A percentile compares a stretch with the other conserved stretches of the same genome.
Conservation (phyloP, 768 basidiomycete genomes). For the Russula sp. region DNA sequence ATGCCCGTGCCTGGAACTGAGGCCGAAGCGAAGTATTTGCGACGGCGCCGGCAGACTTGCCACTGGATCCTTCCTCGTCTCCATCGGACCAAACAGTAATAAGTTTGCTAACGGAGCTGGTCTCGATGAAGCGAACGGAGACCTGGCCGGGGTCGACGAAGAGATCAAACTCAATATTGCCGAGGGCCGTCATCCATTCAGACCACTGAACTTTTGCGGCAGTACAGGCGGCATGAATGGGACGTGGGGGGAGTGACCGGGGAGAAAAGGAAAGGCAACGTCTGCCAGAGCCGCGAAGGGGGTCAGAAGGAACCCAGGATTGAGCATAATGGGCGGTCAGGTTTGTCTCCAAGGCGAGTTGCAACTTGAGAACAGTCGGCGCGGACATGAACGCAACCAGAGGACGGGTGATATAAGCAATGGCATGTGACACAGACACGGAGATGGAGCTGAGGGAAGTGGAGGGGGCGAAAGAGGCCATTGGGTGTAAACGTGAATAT, state of each 20-base stretch:
- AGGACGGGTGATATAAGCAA: slow-evolving; percentile 66
- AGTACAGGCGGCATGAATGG: slow-evolving; percentile 65
- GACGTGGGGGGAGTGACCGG: slow-evolving; percentile 58
- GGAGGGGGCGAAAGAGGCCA: slow-evolving; percentile 26
- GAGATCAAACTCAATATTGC: slow-evolving; percentile 67
- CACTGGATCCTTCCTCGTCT: slow-evolving; percentile 29
- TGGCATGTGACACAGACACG: slow-evolving; percentile 64
- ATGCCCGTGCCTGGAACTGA: slow-evolving; percentile 25
- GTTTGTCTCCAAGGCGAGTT: slow-evolving; percentile 66
- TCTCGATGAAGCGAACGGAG: slow-evolving; percentile 52
- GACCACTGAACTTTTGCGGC: slow-evolving; percentile 71
- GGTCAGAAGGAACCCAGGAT: slow-evolving; percentile 59
- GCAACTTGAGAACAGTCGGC: slow-evolving; percentile 60
- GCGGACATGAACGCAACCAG: slow-evolving; percentile 53
- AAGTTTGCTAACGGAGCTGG: slow-evolving; percentile 38
- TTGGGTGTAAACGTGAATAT: slow-evolving; percentile 13
- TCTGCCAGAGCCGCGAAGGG: slow-evolving; percentile 61
- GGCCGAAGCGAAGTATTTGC: slow-evolving; percentile 23
- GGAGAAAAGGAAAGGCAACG: slow-evolving; percentile 74
- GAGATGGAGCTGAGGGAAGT: slow-evolving; percentile 46
- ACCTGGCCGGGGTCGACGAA: slow-evolving; percentile 78
- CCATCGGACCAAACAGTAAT: slow-evolving; percentile 67
- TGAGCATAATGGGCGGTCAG: slow-evolving; percentile 62
- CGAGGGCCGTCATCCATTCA: slow-evolving; percentile 69
- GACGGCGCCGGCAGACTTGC: slow-evolving; percentile 2